These are phyloP conservation scores for Aschersonia sp. DNA, from an alignment of 2,329 filamentous ascomycete species.

Conservation along the genomic window DNA sequence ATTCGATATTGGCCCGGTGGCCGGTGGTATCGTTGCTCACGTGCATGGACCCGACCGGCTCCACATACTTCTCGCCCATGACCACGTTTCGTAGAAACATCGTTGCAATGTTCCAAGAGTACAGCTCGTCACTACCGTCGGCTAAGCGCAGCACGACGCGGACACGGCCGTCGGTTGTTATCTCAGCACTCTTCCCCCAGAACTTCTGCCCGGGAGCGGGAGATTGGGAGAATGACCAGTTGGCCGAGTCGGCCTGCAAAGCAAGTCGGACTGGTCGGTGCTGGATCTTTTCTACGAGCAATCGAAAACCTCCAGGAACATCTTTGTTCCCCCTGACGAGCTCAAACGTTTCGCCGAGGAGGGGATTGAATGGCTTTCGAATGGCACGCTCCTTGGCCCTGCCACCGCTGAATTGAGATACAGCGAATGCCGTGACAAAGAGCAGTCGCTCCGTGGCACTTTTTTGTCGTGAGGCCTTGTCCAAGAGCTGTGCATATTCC, in stretches of 20 bases:
- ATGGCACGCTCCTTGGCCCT: constrained; percentile 82
- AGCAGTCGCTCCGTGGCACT: constrained; percentile 56
- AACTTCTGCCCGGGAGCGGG: constrained; percentile 90
- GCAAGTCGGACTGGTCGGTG: constrained; percentile 88
- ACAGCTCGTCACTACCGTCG: constrained; percentile 62
- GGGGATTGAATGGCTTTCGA: constrained; percentile 92
- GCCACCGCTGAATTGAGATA: constrained; percentile 70
- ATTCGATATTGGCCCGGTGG: constrained; percentile 72
- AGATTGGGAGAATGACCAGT: constrained; percentile 79
- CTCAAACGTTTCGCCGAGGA: constrained; percentile 92
- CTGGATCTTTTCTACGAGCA: constrained; percentile 89
- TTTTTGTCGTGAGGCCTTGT: constrained; percentile 52
- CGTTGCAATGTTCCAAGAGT: constrained; percentile 78
- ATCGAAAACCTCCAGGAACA: constrained; percentile 59
- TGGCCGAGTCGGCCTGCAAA: constrained; percentile 74
- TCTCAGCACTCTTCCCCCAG: constrained; percentile 93
- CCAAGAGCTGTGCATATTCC: constrained; percentile 77
- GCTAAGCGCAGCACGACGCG: constrained; percentile 55
- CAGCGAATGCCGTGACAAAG: constrained; percentile 78
- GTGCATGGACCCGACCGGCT: constrained; percentile 83
- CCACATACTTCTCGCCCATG: constrained; percentile 94
- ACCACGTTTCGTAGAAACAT: constrained; percentile 93
- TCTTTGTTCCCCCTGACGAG: constrained; percentile 73
- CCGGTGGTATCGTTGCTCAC: constrained; percentile 74
- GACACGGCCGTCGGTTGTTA: constrained; percentile 81